A percentile compares a stretch with the other conserved stretches of the same genome.
phyloP scores from a whole-genome alignment of 805 yeast species.

The Yarrowia sp. region DNA sequence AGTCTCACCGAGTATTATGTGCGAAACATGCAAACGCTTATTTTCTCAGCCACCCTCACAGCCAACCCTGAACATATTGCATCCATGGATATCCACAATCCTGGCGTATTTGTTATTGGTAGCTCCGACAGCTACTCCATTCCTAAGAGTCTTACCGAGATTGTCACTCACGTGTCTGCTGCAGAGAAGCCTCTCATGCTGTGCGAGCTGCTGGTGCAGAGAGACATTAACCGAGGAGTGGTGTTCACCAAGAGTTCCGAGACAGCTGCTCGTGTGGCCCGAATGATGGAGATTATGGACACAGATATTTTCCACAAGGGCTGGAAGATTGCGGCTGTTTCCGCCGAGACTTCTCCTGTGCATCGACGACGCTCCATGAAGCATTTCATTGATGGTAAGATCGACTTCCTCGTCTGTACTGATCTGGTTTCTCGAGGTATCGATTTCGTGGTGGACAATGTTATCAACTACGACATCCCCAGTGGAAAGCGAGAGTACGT shows the following conservation, averaged over 20 bases:
- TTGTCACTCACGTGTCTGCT: constrained; percentile 36
- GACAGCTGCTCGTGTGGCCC: constrained; percentile 73
- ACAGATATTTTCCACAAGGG: constrained; percentile 29
- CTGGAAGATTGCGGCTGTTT: constrained; percentile 27
- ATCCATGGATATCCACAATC: constrained; percentile 62
- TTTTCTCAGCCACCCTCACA: constrained; percentile 91
- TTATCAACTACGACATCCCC: constrained; percentile 89
- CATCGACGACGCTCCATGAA: constrained; percentile 57
- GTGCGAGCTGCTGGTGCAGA: constrained; percentile 48
- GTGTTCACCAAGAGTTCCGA: constrained; percentile 80
- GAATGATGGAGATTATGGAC: constrained; percentile 50
- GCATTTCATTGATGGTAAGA: constrained; percentile 53
- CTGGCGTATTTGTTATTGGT: constrained; percentile 73
- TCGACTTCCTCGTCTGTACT: constrained; percentile 61
- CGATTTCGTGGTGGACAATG: constrained; percentile 69
- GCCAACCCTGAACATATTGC: constrained; percentile 87
- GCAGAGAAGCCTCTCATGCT: constrained; percentile 70
- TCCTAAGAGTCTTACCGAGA: constrained; percentile 40
- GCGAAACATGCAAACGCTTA: constrained; percentile 57
- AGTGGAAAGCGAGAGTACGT: constrained; percentile 85
- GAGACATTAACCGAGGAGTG: constrained; percentile 42
- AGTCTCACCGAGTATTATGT: not conserved
- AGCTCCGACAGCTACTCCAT: constrained; percentile 40
- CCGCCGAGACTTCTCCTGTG: constrained; percentile 41
- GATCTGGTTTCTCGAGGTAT: constrained; percentile 96